Base-by-base conservation (phyloP, 2,329 filamentous ascomycete species). In the Neofusicoccum kwambonambiense region DNA sequence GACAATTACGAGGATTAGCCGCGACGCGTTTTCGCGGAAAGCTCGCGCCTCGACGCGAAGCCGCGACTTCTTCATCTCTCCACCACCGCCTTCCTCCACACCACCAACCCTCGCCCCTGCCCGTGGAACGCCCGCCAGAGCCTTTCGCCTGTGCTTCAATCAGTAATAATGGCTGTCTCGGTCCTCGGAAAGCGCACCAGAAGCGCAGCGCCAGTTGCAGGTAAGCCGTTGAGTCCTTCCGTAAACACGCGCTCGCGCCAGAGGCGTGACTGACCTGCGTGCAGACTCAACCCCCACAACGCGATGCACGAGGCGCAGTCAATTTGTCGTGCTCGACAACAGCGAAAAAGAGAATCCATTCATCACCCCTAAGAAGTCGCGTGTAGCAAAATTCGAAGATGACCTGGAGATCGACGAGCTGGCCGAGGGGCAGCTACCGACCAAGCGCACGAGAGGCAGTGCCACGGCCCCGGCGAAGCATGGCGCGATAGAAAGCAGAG, bases 301-400 rank as follows among this genome's bases (percentile, higher is more conserved):
- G 68, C 49, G 65, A 67, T 22, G 79, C 68, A 81, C 81, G 68
- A 74, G 78, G 66, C 74, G 75, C 75, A 73, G 80, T 51, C 79
- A 76, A 69, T 79, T 78, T 72, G 80, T 78, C 5, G 77, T 78
- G 47, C 70, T 79, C 34, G 82, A 85, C 71, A 87, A 89, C 69
- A 86, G 90, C 69, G 90, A 93, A 76, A 90, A 92, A 69, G 80
- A 85, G 67, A 87, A 90, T 64, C 86, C 86, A 2, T 83, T 86
- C 65, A 69, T 80, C 58, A 78, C 75, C 6, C 76, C 73, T 9
- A 74, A 67, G 19, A 65, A 70, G 19, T 67, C 64, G 72, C 77
- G 74, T 67, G 74, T 78, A 67, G 74, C 75, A 62, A 47, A 49
- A n/a, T n/a, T 27, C 39, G 41, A 4, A 12, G n/a, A 60, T 47